Conservation (phyloP, 1,284 basidiomycete species). For the Athelia sp. region DNA sequence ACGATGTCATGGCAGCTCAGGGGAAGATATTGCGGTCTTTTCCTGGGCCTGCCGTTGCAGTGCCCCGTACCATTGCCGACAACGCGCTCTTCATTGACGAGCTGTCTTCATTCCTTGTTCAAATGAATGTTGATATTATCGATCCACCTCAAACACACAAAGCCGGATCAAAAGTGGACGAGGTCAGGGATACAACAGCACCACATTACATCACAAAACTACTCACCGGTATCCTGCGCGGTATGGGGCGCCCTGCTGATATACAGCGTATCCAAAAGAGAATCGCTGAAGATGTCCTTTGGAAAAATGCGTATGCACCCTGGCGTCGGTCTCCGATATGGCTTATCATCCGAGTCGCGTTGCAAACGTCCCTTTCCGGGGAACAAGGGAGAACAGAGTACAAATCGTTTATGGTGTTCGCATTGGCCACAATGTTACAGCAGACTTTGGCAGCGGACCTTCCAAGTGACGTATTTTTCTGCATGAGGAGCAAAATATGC, state of each 20-base stretch:
- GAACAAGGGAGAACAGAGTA: slow-evolving; percentile 20
- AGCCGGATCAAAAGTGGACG: slow-evolving; percentile 19
- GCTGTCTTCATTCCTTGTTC: slow-evolving; percentile 25
- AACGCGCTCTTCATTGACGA: slow-evolving; percentile 7
- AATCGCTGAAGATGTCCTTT: slow-evolving; percentile 41
- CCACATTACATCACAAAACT: slow-evolving; percentile 38
- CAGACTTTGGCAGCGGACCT: slow-evolving; percentile 14
- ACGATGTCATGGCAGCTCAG: background rate
- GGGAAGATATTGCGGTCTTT: slow-evolving; percentile 1
- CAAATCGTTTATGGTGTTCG: slow-evolving; percentile 41
- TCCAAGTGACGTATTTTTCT: slow-evolving; percentile 27
- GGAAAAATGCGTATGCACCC: slow-evolving; percentile 28
- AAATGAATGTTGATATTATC: slow-evolving; percentile 24
- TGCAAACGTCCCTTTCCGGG: slow-evolving; percentile 21
- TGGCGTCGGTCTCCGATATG: slow-evolving; percentile 44
- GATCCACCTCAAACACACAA: slow-evolving; percentile 19
- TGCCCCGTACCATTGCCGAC: background rate
- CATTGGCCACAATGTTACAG: slow-evolving; percentile 28
- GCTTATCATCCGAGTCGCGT: slow-evolving; percentile 38
- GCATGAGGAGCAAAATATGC: slow-evolving; percentile 29
- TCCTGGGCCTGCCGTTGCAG: background rate
- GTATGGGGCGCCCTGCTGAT: slow-evolving; percentile 16
- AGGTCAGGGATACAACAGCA: slow-evolving; percentile 26
- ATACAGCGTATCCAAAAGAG: slow-evolving; percentile 31
- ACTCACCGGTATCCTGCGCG: slow-evolving; percentile 35